These are phyloP conservation scores for Dryas integrifolia DNA, from an alignment of 331 rosid species.

Conservation along the genomic window DNA sequence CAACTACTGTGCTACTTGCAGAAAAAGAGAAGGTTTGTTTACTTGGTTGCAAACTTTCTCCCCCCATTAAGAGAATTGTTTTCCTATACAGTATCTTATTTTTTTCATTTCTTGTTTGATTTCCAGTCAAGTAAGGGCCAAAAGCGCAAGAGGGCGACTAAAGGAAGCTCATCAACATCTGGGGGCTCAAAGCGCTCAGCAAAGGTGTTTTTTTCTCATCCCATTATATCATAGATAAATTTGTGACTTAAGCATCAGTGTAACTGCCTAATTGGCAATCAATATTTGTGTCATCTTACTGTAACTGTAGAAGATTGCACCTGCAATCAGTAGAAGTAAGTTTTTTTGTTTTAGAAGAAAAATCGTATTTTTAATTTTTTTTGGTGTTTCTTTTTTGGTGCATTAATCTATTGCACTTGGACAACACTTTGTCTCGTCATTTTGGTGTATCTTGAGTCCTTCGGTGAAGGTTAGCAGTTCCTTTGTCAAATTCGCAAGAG, in stretches of 20 bases:
- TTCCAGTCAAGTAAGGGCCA: conserved; percentile 60
- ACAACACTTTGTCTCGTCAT: background rate
- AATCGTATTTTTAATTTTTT: no score
- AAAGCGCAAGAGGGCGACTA: conserved; percentile 65
- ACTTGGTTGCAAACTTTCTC: background rate
- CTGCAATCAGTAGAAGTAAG: background rate
- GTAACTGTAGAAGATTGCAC: background rate
- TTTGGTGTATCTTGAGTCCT: background rate
- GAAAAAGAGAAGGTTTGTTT: conserved; percentile 73
- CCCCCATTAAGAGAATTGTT: background rate
- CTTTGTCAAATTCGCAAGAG: background rate
- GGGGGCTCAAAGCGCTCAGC: conserved; percentile 52
- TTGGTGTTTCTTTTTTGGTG: background rate
- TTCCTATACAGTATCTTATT: background rate
- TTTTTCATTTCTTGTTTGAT: conserved; percentile 15
- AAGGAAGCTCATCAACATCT: conserved; percentile 56
- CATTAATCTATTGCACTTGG: background rate
- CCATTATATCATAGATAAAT: conserved; percentile 9
- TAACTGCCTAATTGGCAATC: background rate
- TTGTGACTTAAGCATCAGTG: conserved; percentile 18
- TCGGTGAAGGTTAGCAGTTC: background rate
- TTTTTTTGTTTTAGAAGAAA: background rate
- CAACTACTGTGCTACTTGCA: conserved; percentile 58
- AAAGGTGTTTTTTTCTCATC: conserved; percentile 54
- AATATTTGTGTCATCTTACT: background rate